Evolutionary conservation across 805 yeast species (phyloP).

Genomic region (Cyberlindnera xishuangbannaensis): DNA sequence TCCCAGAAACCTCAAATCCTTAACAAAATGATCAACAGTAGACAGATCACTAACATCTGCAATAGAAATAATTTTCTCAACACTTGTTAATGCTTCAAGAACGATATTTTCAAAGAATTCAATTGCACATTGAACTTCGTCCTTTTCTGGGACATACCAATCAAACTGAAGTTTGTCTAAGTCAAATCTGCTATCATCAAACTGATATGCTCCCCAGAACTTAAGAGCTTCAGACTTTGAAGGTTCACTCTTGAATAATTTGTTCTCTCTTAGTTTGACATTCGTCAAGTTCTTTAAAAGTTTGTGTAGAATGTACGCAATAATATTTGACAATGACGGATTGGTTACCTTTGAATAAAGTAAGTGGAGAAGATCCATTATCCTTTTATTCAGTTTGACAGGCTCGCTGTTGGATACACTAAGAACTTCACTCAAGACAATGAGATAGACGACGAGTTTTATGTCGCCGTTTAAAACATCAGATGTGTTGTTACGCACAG

Average conservation of each 20-base stretch:
- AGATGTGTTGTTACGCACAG: slow-evolving; percentile 51
- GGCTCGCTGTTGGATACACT: slow-evolving; percentile 58
- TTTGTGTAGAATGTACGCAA: slow-evolving; percentile 63
- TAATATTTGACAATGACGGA: slow-evolving; percentile 54
- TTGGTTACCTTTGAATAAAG: slow-evolving; percentile 28
- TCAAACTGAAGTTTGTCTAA: slow-evolving; percentile 45
- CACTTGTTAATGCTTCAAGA: slow-evolving; percentile 35
- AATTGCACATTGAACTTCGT: slow-evolving; percentile 56
- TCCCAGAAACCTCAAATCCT: slow-evolving; percentile 50
- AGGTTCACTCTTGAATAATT: slow-evolving; percentile 43
- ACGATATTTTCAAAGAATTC: slow-evolving; percentile 48
- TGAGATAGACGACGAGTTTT: slow-evolving; percentile 62
- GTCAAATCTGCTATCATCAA: slow-evolving; percentile 44
- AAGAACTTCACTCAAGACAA: slow-evolving; percentile 62
- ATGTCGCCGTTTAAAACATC: slow-evolving; percentile 77
- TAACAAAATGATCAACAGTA: slow-evolving; percentile 47
- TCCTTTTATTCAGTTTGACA: slow-evolving; percentile 37
- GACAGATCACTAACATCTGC: slow-evolving; percentile 21
- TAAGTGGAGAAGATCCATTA: slow-evolving; percentile 33
- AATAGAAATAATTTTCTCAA: slow-evolving; percentile 32
- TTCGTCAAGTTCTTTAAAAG: slow-evolving; percentile 57
- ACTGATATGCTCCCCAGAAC: slow-evolving; percentile 75
- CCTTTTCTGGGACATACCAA: slow-evolving; percentile 69
- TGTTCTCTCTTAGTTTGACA: slow-evolving; percentile 50
- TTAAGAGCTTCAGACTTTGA: slow-evolving; percentile 33